These are phyloP conservation scores for Tuber calosporum DNA, from an alignment of 495 filamentous ascomycete genomes.

Conservation along the genomic window DNA sequence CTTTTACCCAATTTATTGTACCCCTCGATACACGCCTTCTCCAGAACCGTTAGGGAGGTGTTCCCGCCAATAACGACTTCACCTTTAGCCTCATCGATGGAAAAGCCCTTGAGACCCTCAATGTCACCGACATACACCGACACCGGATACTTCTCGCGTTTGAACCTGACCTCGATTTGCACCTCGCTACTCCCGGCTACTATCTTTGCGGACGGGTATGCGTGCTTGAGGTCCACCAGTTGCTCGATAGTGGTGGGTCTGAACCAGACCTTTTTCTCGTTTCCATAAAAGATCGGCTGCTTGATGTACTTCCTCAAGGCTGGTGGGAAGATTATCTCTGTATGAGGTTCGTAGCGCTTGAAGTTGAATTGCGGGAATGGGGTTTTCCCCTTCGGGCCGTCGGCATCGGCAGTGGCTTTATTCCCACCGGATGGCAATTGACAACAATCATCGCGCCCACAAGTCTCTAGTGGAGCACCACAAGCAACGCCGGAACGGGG, in stretches of 20 bases:
- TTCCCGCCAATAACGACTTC: conserved; percentile 43
- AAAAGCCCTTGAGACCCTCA: conserved; percentile 42
- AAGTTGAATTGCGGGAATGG: conserved; percentile 42
- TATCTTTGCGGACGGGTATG: conserved; percentile 44
- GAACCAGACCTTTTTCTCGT: conserved; percentile 44
- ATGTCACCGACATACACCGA: conserved; percentile 45
- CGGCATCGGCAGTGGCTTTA: conserved; percentile 6
- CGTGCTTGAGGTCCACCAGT: conserved; percentile 43
- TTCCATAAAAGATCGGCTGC: conserved; percentile 43
- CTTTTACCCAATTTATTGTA: conserved; percentile 42
- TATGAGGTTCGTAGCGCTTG: conserved; percentile 41
- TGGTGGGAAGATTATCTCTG: conserved; percentile 44
- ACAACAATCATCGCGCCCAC: conserved; percentile 24
- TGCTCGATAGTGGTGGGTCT: conserved; percentile 44
- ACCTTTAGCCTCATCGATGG: conserved; percentile 25
- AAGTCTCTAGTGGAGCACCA: conserved; percentile 40
- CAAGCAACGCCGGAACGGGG: conserved; percentile 34
- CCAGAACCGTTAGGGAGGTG: conserved; percentile 42
- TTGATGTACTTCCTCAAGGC: conserved; percentile 41
- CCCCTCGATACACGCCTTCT: conserved; percentile 42
- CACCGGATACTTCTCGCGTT: conserved; percentile 42
- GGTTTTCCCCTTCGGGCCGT: conserved; percentile 28
- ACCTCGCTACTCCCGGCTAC: conserved; percentile 45
- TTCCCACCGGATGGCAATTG: conserved; percentile 8
- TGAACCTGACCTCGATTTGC: conserved; percentile 45